These are phyloP conservation scores for Alternaria ventricosa DNA, from an alignment of 2,329 filamentous ascomycete species.

Conservation along the genomic window DNA sequence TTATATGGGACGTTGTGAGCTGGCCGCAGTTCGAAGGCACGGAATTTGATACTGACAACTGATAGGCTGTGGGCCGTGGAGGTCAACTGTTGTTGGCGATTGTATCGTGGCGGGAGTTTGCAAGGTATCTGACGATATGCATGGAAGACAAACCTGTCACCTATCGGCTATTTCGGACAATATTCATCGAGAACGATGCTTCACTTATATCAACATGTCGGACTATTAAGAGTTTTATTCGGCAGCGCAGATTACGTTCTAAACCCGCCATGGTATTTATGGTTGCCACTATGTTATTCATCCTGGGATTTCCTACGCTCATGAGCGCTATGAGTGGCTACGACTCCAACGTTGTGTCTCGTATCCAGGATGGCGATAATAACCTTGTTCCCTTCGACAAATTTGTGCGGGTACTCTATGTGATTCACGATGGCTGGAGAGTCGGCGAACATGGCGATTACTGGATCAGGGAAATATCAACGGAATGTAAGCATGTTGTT, in stretches of 20 bases:
- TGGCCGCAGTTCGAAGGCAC: background rate
- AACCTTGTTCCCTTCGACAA: background rate
- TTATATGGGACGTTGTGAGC: background rate
- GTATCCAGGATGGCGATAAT: background rate
- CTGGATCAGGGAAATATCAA: too few relatives aligned
- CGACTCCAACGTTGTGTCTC: background rate
- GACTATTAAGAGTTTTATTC: background rate
- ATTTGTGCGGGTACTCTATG: background rate
- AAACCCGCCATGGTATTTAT: background rate
- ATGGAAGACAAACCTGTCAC: background rate
- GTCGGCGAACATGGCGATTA: background rate
- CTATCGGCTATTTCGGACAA: background rate
- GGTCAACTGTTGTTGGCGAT: background rate
- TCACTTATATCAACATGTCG: background rate
- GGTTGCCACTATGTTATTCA: background rate
- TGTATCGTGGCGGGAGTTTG: background rate
- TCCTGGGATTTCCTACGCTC: background rate
- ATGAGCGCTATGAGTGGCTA: background rate
- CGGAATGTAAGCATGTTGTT: background rate
- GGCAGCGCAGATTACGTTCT: background rate
- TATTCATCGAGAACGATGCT: background rate
- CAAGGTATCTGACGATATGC: background rate
- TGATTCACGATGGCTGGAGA: background rate
- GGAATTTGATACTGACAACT: background rate
- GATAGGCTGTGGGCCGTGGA: background rate